Evolutionary conservation across 192 early-diverging fungal species (phyloP).

Genomic region (Umbelopsis ramanniana): DNA sequence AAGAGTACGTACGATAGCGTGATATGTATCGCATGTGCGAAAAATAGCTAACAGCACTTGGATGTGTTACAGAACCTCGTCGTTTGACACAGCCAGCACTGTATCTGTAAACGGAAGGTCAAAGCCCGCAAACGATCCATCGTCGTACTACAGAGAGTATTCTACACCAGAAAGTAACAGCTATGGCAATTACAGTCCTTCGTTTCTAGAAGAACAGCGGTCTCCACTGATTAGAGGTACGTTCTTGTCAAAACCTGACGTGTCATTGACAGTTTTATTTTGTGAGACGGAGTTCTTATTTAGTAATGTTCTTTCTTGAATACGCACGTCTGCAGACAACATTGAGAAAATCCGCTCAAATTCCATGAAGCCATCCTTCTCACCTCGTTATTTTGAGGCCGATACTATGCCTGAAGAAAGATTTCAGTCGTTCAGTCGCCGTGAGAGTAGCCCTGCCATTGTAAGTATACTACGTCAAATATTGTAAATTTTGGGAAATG

Average conservation of each 20-base stretch:
- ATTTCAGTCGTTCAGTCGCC: constrained; percentile 8
- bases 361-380: constrained; percentile 13
- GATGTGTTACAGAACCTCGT: constrained; percentile 5
- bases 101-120: constrained; percentile 10
- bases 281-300: no score
- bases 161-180: not conserved
- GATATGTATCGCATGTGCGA: no score
- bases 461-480: not conserved
- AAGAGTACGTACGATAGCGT: not conserved
- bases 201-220: not conserved
- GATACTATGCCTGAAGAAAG: constrained; percentile 1
- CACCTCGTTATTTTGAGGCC: not conserved
- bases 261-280: no score
- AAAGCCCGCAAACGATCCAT: not conserved
- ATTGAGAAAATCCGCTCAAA: constrained; percentile 4
- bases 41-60: not conserved
- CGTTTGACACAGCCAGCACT: constrained; percentile 12
- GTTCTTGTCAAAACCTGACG: not conserved
- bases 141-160: constrained; percentile 6
- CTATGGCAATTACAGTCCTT: constrained; percentile 3
- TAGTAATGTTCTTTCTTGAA: not conserved
- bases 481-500: not conserved
- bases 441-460: constrained; percentile 15
- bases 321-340: not conserved
- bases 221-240: constrained; percentile 1